These are phyloP conservation scores for Exserohilum turcica DNA, from an alignment of 2,329 filamentous ascomycete genomes.

Conservation along the genomic window DNA sequence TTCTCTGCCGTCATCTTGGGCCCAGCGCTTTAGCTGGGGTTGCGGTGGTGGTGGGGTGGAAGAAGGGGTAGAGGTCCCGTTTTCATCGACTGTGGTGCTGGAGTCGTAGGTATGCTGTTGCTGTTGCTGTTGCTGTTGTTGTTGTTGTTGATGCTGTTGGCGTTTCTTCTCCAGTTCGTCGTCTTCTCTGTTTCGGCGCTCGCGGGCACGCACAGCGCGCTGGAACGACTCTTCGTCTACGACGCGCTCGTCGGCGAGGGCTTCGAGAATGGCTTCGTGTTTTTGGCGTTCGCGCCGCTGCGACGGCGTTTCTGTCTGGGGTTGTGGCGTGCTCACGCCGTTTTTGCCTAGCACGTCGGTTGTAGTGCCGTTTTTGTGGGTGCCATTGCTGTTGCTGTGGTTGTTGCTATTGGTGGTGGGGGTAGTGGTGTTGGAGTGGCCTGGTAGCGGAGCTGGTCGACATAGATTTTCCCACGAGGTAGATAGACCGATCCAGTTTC, in stretches of 20 bases:
- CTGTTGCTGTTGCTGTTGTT: neutral
- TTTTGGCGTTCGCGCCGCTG: slow-evolving; percentile 65
- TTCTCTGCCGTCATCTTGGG: slow-evolving; percentile 68
- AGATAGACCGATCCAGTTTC: slow-evolving; percentile 71
- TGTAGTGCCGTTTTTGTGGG: neutral
- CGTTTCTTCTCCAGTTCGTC: slow-evolving; percentile 52
- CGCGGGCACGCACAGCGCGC: slow-evolving; percentile 65
- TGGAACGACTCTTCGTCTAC: slow-evolving; percentile 70
- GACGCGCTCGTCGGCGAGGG: slow-evolving; percentile 69
- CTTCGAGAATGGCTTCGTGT: slow-evolving; percentile 69
- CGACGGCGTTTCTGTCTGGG: slow-evolving; percentile 52
- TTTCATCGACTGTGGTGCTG: too few species aligned
- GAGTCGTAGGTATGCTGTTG: neutral
- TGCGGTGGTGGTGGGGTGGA: neutral
- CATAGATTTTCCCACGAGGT: slow-evolving; percentile 75
- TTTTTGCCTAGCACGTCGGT: neutral
- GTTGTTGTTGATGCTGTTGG: slow-evolving; percentile 4
- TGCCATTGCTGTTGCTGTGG: neutral
- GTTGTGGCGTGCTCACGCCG: neutral
- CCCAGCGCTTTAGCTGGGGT: slow-evolving; percentile 61
- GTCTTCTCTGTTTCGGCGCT: slow-evolving; percentile 62
- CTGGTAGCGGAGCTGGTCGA: slow-evolving; percentile 51
- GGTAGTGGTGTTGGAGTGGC: slow-evolving; percentile 18
- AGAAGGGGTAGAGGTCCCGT: neutral
- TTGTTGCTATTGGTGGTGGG: neutral